Conservation (phyloP, 169 alveolate species). For the Cryptosporidium ryanae region DNA sequence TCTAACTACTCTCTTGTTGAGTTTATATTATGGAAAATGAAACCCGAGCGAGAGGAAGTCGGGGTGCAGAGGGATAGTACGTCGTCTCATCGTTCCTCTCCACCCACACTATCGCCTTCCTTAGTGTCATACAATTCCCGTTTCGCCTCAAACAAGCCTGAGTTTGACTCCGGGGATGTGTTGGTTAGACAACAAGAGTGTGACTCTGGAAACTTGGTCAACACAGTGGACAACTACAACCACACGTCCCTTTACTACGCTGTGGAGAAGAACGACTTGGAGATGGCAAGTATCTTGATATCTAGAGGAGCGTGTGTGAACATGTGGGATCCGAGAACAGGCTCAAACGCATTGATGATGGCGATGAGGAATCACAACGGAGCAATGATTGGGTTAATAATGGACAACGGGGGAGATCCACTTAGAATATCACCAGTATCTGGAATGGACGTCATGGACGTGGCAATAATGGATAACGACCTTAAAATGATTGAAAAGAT, state of each 20-base stretch:
- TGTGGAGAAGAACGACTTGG: constrained; percentile 64
- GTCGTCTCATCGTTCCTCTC: background rate
- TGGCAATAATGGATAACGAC: constrained; percentile 47
- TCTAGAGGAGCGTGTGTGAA: constrained; percentile 45
- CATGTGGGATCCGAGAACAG: constrained; percentile 72
- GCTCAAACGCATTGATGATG: constrained; percentile 42
- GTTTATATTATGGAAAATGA: constrained; percentile 17
- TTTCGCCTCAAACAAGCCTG: background rate
- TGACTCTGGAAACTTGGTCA: constrained; percentile 12
- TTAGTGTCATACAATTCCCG: background rate
- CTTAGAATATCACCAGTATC: constrained; percentile 55
- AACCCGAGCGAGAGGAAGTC: background rate
- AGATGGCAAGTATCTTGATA: constrained; percentile 51
- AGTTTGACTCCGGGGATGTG: background rate
- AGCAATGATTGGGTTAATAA: constrained; percentile 55
- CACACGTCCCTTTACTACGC: constrained; percentile 66
- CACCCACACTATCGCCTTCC: too few species aligned
- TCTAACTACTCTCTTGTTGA: constrained; percentile 40
- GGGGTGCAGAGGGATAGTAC: background rate
- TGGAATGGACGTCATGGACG: constrained; percentile 60
- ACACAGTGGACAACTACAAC: constrained; percentile 57
- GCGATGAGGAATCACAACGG: constrained; percentile 70
- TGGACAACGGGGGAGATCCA: constrained; percentile 74
- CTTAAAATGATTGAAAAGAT: constrained; percentile 53
- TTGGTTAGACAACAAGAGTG: background rate